A percentile compares a stretch with the other conserved stretches of the same genome.
Conservation (phyloP, 1,284 basidiomycete species). For the Malassezia vespertilionis region DNA sequence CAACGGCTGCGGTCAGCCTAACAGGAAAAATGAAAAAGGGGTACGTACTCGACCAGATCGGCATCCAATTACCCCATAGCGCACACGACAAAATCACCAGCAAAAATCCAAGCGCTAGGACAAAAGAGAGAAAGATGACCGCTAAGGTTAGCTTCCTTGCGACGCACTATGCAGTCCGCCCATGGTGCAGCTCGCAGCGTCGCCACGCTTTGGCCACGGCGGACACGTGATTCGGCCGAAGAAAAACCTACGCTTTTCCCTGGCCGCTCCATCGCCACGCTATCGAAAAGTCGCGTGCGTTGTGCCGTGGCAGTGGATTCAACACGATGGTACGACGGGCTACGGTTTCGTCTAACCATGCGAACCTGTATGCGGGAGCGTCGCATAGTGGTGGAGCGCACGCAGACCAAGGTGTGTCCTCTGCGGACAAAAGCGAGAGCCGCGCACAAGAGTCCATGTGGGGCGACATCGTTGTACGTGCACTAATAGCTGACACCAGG, state of each 20-base stretch:
- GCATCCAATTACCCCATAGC: conserved; percentile 91
- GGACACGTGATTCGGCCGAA: conserved; percentile 13
- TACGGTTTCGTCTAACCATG: background rate
- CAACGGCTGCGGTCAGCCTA: conserved; percentile 66
- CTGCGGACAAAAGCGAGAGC: background rate
- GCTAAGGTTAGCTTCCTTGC: conserved; percentile 18
- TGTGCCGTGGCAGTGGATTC: background rate
- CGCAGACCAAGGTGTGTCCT: conserved; percentile 1
- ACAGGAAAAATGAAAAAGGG: background rate
- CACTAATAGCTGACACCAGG: too few relatives aligned
- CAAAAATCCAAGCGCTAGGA: conserved; percentile 89
- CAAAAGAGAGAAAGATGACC: conserved; percentile 59
- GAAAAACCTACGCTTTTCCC: background rate
- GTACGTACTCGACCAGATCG: conserved; percentile 82
- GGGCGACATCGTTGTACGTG: conserved; percentile 12
- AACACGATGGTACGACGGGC: conserved; percentile 6
- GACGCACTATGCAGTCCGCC: conserved; percentile 14
- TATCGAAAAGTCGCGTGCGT: too few relatives aligned
- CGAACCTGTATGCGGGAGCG: background rate
- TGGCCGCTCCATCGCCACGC: background rate
- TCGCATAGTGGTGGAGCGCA: background rate
- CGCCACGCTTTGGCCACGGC: too few relatives aligned
- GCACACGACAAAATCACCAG: conserved; percentile 96
- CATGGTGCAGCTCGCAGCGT: conserved; percentile 4
- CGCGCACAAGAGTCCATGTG: conserved; percentile 6